Evolutionary conservation across 441 rosid species (phyloP).

Genomic region (Arabidopsis lyrata): DNA sequence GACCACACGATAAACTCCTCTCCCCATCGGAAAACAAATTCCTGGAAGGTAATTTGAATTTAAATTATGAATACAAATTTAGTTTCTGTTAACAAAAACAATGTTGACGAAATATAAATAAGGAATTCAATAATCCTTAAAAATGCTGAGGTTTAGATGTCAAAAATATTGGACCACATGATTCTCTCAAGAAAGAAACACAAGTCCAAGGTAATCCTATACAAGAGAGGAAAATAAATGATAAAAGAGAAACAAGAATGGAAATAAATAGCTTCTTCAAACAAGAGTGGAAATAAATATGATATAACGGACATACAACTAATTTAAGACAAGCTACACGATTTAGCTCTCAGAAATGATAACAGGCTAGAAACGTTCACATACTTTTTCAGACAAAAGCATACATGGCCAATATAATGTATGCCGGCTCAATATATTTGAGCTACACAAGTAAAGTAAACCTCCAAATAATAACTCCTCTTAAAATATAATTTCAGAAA

Average conservation of each 20-base stretch:
- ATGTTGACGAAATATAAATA: neutral
- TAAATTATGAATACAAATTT: conserved; percentile 15
- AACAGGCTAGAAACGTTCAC: neutral
- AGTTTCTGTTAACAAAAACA: conserved; percentile 34
- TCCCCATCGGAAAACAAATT: conserved; percentile 98
- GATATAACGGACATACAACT: conserved; percentile 17
- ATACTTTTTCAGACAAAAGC: conserved; percentile 23
- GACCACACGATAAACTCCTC: conserved; percentile 91
- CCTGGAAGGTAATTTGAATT: conserved; percentile 55
- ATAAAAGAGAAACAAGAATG: conserved; percentile 16
- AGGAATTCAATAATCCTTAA: conserved; percentile 16
- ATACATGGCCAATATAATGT: conserved; percentile 13
- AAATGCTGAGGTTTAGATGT: conserved; percentile 23
- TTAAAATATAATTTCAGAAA: conserved; percentile 29
- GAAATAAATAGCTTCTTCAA: neutral
- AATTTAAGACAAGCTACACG: conserved; percentile 26
- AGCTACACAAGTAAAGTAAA: conserved; percentile 27
- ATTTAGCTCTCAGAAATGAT: conserved; percentile 14
- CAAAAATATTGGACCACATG: conserved; percentile 28
- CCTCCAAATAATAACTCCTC: conserved; percentile 25
- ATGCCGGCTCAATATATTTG: conserved; percentile 22
- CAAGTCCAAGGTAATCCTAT: conserved; percentile 2
- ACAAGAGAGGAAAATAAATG: conserved; percentile 22
- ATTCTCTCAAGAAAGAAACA: conserved; percentile 18
- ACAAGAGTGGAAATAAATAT: conserved; percentile 22